These are phyloP conservation scores for Chaetomidium leptoderma DNA, from an alignment of 495 filamentous ascomycete genomes.

Conservation along the genomic window DNA sequence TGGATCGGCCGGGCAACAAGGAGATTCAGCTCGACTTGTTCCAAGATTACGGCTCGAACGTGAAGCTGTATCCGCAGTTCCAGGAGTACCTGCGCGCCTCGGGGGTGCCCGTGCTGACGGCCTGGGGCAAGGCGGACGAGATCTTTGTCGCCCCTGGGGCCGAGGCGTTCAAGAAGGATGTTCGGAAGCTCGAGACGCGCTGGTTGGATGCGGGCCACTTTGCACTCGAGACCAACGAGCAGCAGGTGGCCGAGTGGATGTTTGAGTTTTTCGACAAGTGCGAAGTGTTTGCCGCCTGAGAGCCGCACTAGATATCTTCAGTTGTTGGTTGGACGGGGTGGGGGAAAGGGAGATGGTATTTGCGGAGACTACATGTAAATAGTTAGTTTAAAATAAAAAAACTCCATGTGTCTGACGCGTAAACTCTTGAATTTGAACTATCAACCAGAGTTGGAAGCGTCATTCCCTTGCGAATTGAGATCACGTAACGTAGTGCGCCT, in stretches of 20 bases:
- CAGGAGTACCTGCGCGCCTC: constrained; percentile 55
- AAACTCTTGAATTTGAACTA: too few species aligned
- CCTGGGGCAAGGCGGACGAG: constrained; percentile 60
- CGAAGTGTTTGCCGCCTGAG: not conserved
- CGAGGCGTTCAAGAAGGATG: constrained; percentile 56
- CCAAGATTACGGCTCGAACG: constrained; percentile 54
- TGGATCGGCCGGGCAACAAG: constrained; percentile 49
- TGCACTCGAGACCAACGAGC: constrained; percentile 53
- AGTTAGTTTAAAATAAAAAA: too few species aligned
- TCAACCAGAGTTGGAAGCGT: not conserved
- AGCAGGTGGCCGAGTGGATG: constrained; percentile 47
- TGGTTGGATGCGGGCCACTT: constrained; percentile 61
- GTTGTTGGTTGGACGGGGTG: too few species aligned
- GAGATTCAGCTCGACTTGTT: constrained; percentile 58
- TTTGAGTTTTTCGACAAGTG: constrained; percentile 42
- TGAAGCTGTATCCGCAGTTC: constrained; percentile 53
- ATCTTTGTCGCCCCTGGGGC: constrained; percentile 56
- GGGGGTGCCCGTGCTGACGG: constrained; percentile 53
- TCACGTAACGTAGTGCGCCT: constrained; percentile 3
- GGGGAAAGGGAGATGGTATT: not conserved
- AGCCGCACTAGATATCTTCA: too few species aligned
- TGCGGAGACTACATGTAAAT: too few species aligned
- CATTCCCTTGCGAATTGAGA: not conserved
- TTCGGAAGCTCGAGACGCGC: constrained; percentile 47
- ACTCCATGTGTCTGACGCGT: too few species aligned